Conservation (phyloP, 257 asterid species). For the Gynochthodes officinalis region DNA sequence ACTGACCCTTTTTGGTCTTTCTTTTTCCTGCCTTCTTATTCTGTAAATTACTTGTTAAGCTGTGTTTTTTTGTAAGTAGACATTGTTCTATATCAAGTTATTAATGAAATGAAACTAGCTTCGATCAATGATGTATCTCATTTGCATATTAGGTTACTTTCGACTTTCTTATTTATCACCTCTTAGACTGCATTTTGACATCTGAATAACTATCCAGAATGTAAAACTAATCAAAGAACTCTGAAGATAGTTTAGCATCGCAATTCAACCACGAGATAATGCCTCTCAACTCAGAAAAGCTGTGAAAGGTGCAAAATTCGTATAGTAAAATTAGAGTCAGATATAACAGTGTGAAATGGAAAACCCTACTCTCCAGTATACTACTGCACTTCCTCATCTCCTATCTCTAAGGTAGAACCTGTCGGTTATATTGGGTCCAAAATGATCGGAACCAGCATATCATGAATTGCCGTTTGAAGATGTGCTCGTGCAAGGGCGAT, state of each 20-base stretch:
- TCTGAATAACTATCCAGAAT: too few relatives aligned
- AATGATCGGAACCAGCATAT: neutral
- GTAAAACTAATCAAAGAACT: too few relatives aligned
- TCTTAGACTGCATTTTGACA: too few relatives aligned
- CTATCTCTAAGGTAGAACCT: neutral
- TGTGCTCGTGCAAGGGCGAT: neutral
- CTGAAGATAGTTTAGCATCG: too few relatives aligned
- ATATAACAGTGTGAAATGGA: neutral
- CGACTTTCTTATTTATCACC: too few relatives aligned
- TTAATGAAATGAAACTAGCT: too few relatives aligned
- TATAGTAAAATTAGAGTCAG: neutral
- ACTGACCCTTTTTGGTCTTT: too few relatives aligned
- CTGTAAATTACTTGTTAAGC: neutral
- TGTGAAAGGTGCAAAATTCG: constrained; percentile 3
- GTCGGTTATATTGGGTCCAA: neutral
- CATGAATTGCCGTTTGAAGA: neutral
- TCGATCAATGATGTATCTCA: too few relatives aligned
- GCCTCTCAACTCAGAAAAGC: neutral
- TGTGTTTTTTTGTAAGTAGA: neutral
- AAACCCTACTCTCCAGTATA: constrained; percentile 5
- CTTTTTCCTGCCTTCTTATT: too few relatives aligned
- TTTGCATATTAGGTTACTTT: too few relatives aligned
- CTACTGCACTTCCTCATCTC: neutral
- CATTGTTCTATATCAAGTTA: neutral
- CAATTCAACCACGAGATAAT: too few relatives aligned